Evolutionary conservation across 23 red algal species (phyloP), one percentile per base, ranked within the genome.

Genomic region (Gracilaria gracilis): DNA sequence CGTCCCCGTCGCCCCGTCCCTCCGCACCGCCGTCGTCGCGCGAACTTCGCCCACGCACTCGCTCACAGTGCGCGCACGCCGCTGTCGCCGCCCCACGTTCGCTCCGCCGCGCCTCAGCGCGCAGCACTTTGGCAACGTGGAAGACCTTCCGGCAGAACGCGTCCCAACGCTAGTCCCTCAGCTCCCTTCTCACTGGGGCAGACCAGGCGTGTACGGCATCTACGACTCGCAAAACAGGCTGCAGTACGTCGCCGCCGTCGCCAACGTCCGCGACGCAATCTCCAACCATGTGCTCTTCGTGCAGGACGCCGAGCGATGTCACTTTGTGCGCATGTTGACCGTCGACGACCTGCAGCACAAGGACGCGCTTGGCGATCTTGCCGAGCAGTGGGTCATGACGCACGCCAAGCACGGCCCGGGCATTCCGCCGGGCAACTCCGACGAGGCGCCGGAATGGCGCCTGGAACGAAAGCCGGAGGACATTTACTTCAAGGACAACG

Each of bases 211-310:
- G 2, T 94, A 94, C 61, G 92, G 83, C 17, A 38, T 94, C 17
- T 94, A 94, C 54, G 37, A 19, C 31, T 54, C 31, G 2, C 55
- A 61, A 0, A 58, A 59, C 11, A 28, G 11, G 0, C 57, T 94
- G 57, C 81, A 81, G 47, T 94, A 88, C 76, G 92, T 94, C 11
- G 82, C 92, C 34, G 92, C 84, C 12, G 92, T 83, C 4, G 81
- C 57, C 49, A 39, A 87, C 31, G 83, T 94, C 14, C n/a, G 67
- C 57, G 49, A 51, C 33, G 92, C 92, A 27, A 82, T 94, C 32
- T 74, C 42, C 34, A 72, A 57, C 20, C 92, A 94, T 42, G 23
- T 86, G 7, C 46, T 21, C 33, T 67, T 88, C 19, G 55, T 87
- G 23, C 57, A 37, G 4, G 81, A 79, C 48, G 33, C 28, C 2